Base-by-base conservation (phyloP, 306 rosid species). In the Myrica gale region DNA sequence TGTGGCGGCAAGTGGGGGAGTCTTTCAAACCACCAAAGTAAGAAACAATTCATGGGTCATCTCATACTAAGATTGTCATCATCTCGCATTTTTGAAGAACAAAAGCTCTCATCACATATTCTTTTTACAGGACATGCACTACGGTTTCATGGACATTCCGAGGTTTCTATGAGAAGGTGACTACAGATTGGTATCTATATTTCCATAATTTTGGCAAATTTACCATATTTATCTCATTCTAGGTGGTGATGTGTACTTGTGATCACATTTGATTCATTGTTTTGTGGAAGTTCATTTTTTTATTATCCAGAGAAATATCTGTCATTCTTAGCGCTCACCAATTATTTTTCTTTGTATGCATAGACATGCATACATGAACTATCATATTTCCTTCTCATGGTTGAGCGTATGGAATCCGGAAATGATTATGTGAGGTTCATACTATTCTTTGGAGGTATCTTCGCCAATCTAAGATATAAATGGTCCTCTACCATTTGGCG, bases 1-100 rank as follows among this genome's bases (percentile, higher is more conserved):
- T 92, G 86, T 96, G 99, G 98, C 89, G 93, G 81, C 97, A 92
- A 90, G 99, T 96, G 86, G 99, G 99, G 80, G 99, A 89, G 81
- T 89, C 98, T 77, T 96, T 96, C 87, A 96, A 85, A 82, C 99
- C 99, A 77, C 99, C 99, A 46, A 96, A 92, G 99, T 96, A 90
- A 83, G 98, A 75, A 76, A 76, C 9, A 43, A 46, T 47, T 2
- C 74, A 9, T 57, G 6, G 69, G 75, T 66, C 10, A 9, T 48
- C 16, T 16, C 4, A 2, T 32, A 32, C 37, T 32, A 32, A 32
- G 37, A 32, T 32, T 76, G 61, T 75, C 58, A 47, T 46, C 41
- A 55, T 81, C 67, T 32, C 52, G 70, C 73, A 48, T 13, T 32
- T 3, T 32, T 32, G 37, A 32, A 32, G 37, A 32, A 2, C 37